Evolutionary conservation across 1,284 basidiomycete species (phyloP).

Genomic region (Moesziomyces parantarcticus): DNA sequence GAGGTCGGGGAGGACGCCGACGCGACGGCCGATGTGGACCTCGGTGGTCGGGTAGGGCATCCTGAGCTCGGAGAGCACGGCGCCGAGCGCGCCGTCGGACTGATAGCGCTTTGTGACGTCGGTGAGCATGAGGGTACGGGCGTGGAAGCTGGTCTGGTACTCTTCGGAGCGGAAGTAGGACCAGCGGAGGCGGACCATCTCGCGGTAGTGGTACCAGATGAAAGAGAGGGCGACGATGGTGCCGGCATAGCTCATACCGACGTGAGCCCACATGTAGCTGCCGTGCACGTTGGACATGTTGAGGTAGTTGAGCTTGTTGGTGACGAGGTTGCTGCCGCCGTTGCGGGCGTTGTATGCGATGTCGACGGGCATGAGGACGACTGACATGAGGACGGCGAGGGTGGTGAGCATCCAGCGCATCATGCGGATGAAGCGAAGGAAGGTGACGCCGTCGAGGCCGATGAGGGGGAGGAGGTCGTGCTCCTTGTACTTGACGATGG

Average conservation of each 20-base stretch:
- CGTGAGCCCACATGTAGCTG: constrained; percentile 63
- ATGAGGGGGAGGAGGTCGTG: constrained; percentile 87
- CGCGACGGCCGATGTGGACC: constrained; percentile 81
- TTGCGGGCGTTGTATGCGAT: constrained; percentile 59
- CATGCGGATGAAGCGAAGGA: constrained; percentile 90
- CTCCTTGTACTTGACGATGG: constrained; percentile 84
- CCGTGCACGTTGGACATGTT: constrained; percentile 64
- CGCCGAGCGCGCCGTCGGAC: constrained; percentile 74
- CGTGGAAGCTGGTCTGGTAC: constrained; percentile 70
- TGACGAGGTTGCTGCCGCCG: constrained; percentile 26
- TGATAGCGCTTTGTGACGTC: constrained; percentile 79
- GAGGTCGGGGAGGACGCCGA: constrained; percentile 79
- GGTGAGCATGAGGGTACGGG: constrained; percentile 74
- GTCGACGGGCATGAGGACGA: constrained; percentile 83
- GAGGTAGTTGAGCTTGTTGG: constrained; percentile 50
- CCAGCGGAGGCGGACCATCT: constrained; percentile 62
- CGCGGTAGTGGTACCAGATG: constrained; percentile 60
- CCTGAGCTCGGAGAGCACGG: constrained; percentile 71
- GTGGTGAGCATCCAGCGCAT: constrained; percentile 71
- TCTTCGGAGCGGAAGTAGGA: constrained; percentile 62
- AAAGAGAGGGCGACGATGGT: constrained; percentile 57
- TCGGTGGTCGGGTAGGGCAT: constrained; percentile 85
- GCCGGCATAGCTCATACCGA: constrained; percentile 63
- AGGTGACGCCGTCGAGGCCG: constrained; percentile 89
- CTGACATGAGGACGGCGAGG: constrained; percentile 73